Evolutionary conservation across 306 rosid genomes (phyloP).

Genomic region (Datisca glomerata): DNA sequence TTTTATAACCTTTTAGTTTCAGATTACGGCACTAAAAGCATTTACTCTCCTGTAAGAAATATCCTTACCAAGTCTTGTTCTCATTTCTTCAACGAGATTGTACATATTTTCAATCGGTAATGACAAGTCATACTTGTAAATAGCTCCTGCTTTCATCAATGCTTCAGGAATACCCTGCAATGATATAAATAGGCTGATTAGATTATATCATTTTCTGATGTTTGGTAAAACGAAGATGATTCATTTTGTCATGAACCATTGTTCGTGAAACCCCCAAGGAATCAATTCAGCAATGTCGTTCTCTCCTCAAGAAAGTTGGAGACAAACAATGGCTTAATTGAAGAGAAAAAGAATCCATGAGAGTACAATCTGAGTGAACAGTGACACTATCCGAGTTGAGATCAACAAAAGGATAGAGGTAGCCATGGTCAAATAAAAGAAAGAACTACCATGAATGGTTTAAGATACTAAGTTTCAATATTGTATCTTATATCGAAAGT

Average conservation of each 20-base stretch:
- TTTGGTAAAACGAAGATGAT: no score
- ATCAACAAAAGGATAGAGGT: not conserved
- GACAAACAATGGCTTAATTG: no score
- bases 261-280: no score
- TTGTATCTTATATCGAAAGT: conserved; percentile 8
- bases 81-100: conserved; percentile 66
- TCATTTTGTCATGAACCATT: no score
- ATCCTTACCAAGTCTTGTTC: conserved; percentile 57
- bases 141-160: conserved; percentile 71
- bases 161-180: conserved; percentile 86
- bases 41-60: conserved; percentile 4
- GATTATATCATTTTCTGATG: no score
- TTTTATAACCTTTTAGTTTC: not conserved
- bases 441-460: not conserved
- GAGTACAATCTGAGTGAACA: no score
- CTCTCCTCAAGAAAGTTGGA: no score
- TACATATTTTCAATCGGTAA: conserved; percentile 73
- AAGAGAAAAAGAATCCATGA: no score
- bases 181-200: not conserved
- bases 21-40: not conserved
- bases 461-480: not conserved
- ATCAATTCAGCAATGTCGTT: no score
- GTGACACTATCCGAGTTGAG: not conserved
- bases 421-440: not conserved
- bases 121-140: conserved; percentile 83